Evolutionary conservation across 2,329 filamentous ascomycete species (phyloP), one percentile per base, ranked within the genome.

Genomic region (Penicillium sp.): DNA sequence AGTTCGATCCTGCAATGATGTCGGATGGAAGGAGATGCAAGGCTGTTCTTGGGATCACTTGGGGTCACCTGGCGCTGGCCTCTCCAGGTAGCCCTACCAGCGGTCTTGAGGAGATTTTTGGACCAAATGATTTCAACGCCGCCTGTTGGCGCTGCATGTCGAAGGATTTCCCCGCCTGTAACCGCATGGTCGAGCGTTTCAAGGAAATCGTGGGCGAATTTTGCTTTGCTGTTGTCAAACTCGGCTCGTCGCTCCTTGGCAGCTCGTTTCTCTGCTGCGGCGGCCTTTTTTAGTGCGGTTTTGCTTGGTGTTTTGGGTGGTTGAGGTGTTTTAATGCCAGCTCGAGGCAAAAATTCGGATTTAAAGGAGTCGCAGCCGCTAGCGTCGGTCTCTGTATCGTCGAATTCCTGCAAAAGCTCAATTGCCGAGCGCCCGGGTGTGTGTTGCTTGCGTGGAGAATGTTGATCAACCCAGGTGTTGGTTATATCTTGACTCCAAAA

Each of bases 1-100:
- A 96, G 77, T 59, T 96, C 89, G 55, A 96, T 95, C 11, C 73
- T 79, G 7, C 86, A 87, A 52, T 77, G 66, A 60, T 90, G 79
- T 35, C 44, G 50, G 16, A 62, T 39, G 66, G 61, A n/a, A 22
- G 25, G 8, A 12, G 15, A 6, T 13, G 25, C 10, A 4, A n/a
- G 25, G 4, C 10, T 11, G 18, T 22, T 22, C 14, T 20, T 32
- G 42, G n/a, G 34, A 57, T 59, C 47, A 16, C n/a, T 64, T 10
- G 72, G 9, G 72, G 75, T 54, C 16, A 23, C 23, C 11, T 20
- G 25, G n/a, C 33, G 32, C 10, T 82, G 80, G 14, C 77, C 73
- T 48, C 74, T 79, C 82, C 83, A 87, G 52, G 77, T 81, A 17
- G 84, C 84, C 27, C 83, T 74, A 0, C 70, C 79, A 23, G 79